These are phyloP conservation scores for Botrytis porri DNA, from an alignment of 2,329 filamentous ascomycete species.

Conservation along the genomic window DNA sequence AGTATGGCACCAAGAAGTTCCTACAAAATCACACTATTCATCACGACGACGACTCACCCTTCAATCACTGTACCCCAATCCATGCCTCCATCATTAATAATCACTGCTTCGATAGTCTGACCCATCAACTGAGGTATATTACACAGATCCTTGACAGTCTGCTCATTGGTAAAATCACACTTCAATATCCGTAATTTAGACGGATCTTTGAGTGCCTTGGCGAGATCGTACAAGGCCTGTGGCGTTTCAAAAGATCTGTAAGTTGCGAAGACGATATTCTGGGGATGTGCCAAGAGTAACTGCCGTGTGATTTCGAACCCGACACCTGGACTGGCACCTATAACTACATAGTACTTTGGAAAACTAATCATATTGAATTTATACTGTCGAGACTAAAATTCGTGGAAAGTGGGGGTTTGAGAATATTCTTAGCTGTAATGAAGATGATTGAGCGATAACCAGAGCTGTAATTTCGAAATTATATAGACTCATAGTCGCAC, in stretches of 20 bases:
- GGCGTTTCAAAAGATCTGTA: constrained; percentile 36
- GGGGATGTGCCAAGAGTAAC: constrained; percentile 42
- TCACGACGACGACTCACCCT: neutral
- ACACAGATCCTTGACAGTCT: constrained; percentile 49
- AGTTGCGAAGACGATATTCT: constrained; percentile 44
- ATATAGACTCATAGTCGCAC: neutral
- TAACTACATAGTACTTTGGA: constrained; percentile 37
- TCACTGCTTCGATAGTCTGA: neutral
- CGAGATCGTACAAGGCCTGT: neutral
- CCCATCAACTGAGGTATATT: constrained; percentile 42
- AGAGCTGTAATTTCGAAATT: neutral
- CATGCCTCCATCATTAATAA: constrained; percentile 10
- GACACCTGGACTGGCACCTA: constrained; percentile 48
- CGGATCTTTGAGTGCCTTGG: neutral
- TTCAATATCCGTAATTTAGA: constrained; percentile 32
- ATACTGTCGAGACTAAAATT: neutral
- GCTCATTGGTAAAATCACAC: constrained; percentile 53
- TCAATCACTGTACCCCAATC: constrained; percentile 4
- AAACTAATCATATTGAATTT: neutral
- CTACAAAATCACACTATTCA: neutral
- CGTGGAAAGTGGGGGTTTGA: neutral
- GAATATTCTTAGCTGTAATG: neutral
- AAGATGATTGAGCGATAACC: neutral
- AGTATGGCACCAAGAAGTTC: neutral
- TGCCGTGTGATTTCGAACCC: constrained; percentile 43